Conservation (phyloP, 345 rosid species). For the Eucalyptus polyanthemos region DNA sequence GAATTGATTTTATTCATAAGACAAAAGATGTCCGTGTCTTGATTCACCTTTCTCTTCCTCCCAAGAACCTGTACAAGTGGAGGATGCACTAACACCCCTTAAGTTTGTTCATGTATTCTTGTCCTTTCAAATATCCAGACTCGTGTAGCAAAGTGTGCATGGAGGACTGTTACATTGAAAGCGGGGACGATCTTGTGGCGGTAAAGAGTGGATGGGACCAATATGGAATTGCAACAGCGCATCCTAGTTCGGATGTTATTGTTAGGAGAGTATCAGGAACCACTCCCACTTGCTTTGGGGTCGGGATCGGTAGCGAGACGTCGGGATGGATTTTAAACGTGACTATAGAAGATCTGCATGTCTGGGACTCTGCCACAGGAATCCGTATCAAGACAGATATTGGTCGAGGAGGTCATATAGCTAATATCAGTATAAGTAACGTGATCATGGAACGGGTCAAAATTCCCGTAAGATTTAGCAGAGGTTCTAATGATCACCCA, state of each 20-base stretch:
- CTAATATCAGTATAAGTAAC: slow-evolving; percentile 49
- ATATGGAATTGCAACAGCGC: slow-evolving; percentile 69
- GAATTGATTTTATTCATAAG: neutral
- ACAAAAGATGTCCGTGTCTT: neutral
- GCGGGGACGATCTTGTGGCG: slow-evolving; percentile 95
- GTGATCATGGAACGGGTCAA: slow-evolving; percentile 71
- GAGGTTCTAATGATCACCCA: slow-evolving; percentile 89
- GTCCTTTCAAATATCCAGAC: slow-evolving; percentile 26
- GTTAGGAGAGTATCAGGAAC: slow-evolving; percentile 82
- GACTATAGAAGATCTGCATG: slow-evolving; percentile 53
- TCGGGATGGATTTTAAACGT: slow-evolving; percentile 84
- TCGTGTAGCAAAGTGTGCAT: slow-evolving; percentile 85
- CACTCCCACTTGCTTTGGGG: slow-evolving; percentile 85
- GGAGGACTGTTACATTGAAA: slow-evolving; percentile 86
- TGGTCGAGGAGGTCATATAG: slow-evolving; percentile 81
- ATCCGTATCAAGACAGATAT: slow-evolving; percentile 79
- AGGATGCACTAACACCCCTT: neutral
- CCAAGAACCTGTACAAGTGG: neutral
- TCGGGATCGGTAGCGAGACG: slow-evolving; percentile 97
- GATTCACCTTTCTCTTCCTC: neutral
- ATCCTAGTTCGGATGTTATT: slow-evolving; percentile 70
- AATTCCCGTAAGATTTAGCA: slow-evolving; percentile 73
- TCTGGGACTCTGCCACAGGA: slow-evolving; percentile 92
- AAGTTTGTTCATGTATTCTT: neutral
- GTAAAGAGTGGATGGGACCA: slow-evolving; percentile 98